Evolutionary conservation across 2,329 filamentous ascomycete species (phyloP), one percentile per base, ranked within the genome.

Genomic region (Fusarium anguioides): DNA sequence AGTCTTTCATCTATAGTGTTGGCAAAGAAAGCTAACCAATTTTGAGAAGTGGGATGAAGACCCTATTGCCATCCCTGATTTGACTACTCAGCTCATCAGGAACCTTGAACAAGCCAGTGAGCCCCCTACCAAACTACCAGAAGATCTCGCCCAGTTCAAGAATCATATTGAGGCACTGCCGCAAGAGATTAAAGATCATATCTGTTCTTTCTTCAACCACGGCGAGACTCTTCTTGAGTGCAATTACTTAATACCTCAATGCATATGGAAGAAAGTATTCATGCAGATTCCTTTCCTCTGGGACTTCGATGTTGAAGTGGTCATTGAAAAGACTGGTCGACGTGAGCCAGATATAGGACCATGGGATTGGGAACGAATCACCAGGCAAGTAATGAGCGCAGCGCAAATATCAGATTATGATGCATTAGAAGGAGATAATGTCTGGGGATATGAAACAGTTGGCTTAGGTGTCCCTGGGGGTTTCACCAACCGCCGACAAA

Each of bases 321-420:
- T 57, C 2, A 1, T 27, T 6, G 14, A 29, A 0, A 57, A 35
- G 15, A 59, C 35, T 33, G 29, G 15, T 3, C 26, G 23, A 1
- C 15, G n/a, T 2, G 21, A n/a, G 8, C 8, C n/a, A 8, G 35
- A 53, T 2, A n/a, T 11, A 5, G 27, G 33, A 6, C 6, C 14
- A 7, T 59, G 40, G 58, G 41, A 63, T 12, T 64, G 40, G 45
- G 58, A 64, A 48, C 63, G 47, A 24, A 10, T 63, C n/a, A 36
- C 27, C n/a, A 33, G 44, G 4, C 40, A 64, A 27, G 29, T 64
- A 12, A 23, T 63, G 17, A 35, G 29, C 8, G 29, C 45, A 14
- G 14, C 40, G 8, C 11, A 60, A 7, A 4, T 14, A 6, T n/a
- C 36, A 15, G 23, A 27, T 12, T n/a, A 1, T 4, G n/a, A 8